Evolutionary conservation across 2,329 filamentous ascomycete species (phyloP), one percentile per base, ranked within the genome.

Genomic region (Cladosporium colombiae): DNA sequence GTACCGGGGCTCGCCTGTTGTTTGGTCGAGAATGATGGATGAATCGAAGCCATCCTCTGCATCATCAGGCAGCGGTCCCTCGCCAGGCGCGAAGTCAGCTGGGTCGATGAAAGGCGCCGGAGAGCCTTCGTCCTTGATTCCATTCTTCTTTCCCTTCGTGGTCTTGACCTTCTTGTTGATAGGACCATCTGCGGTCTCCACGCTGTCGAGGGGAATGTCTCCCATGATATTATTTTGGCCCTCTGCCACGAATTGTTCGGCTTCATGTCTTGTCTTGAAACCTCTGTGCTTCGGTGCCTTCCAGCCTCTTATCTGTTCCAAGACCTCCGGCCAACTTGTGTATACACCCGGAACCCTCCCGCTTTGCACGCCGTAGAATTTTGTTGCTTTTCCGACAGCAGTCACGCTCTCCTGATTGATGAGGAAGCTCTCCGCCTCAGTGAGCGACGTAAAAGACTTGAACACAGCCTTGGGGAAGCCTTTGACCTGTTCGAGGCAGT

Each of bases 341-440:
- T 89, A 89, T 21, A 89, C 85, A 2, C 87, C 87, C 0, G 87
- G 86, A 10, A 81, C 78, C 29, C 82, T 81, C 21, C 87, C 87
- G 56, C 79, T 80, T 69, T 84, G 86, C 1, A 89, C 85, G 10
- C 81, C 87, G 68, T 89, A 89, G 74, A 82, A 89, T 71, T 85
- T 84, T 23, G 80, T 70, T 35, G 66, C 65, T 58, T 67, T 72
- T 13, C 69, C 66, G 5, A 65, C 68, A 8, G 53, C 50, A 13
- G 60, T 67, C 6, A 56, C 62, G 23, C 62, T 65, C 16, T 70
- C 68, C 65, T 84, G 83, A 70, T 84, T 84, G 56, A 91, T 91
- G 29, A 92, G 83, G 75, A 91, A 97, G 1, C 86, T 87, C 72
- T 91, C 85, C n/a, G 94, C 94, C 67, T 97, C 92, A 68, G 88